Evolutionary conservation across 176 grass and related monocot genomes (phyloP), one percentile per base, ranked within the genome.

Genomic region (Musa acuminata): DNA sequence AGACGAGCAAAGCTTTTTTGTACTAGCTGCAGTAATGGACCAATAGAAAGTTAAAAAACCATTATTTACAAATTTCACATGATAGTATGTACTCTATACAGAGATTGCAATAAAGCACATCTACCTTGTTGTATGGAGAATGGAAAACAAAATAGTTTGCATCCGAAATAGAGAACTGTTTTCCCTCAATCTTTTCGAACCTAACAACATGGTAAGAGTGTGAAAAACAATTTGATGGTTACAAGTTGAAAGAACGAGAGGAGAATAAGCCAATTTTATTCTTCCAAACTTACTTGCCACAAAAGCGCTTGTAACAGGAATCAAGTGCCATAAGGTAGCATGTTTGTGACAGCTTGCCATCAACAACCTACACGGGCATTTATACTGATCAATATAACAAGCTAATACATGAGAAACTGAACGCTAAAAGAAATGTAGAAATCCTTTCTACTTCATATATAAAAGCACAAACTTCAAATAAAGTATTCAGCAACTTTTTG

Each of bases 71-170:
- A 43, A 43, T 6, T 43, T 43, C 4, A 43, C 35, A 43, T 35
- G 35, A 35, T 35, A 5, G 51, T 59, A 64, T 81, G 53, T 17
- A n/a, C 26, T 53, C 7, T 53, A 43, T 43, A 43, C 52, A 12
- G 70, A 57, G 67, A 72, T 21, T 77, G 35, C 12, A 62, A 60
- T 50, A 11, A 48, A 74, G 16, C 64, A 43, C 35, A 43, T 69
- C 51, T 84, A 94, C 95, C 86, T 99, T 99, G 59, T 99, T 99
- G 66, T 99, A 99, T 67, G 95, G 95, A 87, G 95, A 99, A 93
- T 99, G 95, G 74, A 99, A 99, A 50, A 94, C 91, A 17, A 82
- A 89, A 89, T 94, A 94, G 79, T 87, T 88, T 77, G 84, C 90
- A 73, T 94, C 83, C 35, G 71, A 88, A 80, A 94, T 83, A 25